Evolutionary conservation across 2,329 filamentous ascomycete genomes (phyloP).

Genomic region (Colletotrichum eleusines): DNA sequence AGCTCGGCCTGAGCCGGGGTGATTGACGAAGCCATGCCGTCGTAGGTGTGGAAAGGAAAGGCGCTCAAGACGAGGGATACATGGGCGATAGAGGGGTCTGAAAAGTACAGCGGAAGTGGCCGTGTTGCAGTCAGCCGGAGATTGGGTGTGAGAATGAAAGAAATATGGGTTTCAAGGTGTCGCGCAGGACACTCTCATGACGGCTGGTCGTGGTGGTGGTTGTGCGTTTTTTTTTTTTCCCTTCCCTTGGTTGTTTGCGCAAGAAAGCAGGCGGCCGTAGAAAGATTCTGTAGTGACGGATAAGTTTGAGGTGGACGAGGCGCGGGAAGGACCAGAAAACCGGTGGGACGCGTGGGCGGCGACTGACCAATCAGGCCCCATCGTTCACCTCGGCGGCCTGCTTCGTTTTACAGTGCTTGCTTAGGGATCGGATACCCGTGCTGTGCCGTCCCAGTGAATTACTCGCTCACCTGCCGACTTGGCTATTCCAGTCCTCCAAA

Average conservation of each 20-base stretch:
- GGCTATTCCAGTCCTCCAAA: not conserved
- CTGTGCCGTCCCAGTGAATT: conserved; percentile 15
- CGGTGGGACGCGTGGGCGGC: conserved; percentile 34
- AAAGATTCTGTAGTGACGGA: conserved; percentile 40
- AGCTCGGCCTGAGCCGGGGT: conserved; percentile 69
- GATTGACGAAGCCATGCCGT: conserved; percentile 48
- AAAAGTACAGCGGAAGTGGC: conserved; percentile 25
- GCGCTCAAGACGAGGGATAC: conserved; percentile 38
- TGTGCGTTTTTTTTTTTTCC: not conserved
- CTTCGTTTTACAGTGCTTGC: conserved; percentile 34
- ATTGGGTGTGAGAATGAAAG: conserved; percentile 8
- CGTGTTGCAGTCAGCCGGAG: not conserved
- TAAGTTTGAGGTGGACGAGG: conserved; percentile 37
- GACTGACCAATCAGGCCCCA: conserved; percentile 31
- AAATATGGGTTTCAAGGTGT: conserved; percentile 22
- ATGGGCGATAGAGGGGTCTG: conserved; percentile 37
- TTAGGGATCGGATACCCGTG: conserved; percentile 12
- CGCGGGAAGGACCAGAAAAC: conserved; percentile 42
- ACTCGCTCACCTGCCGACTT: conserved; percentile 19
- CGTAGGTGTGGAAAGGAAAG: conserved; percentile 35
- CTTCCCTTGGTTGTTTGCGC: conserved; percentile 29
- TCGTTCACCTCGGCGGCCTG: conserved; percentile 17
- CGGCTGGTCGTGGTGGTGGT: conserved; percentile 21
- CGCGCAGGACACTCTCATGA: conserved; percentile 35
- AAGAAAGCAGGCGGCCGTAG: conserved; percentile 18